phyloP scores from a whole-genome alignment of 2,329 filamentous ascomycete genomes.

The Pleochaeta shiraiana region DNA sequence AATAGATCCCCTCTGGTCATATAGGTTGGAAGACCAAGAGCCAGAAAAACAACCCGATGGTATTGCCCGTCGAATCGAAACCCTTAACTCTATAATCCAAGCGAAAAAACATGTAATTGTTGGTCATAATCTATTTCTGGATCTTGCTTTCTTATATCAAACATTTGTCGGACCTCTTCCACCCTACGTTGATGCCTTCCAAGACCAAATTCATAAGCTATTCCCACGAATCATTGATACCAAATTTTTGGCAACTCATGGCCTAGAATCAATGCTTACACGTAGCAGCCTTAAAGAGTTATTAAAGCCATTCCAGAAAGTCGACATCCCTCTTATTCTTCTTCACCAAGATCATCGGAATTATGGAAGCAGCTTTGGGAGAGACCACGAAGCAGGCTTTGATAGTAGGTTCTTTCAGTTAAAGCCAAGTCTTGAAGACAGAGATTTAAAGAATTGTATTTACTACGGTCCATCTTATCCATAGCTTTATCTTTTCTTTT shows the following conservation, averaged over 20 bases:
- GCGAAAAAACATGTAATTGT: constrained; percentile 24
- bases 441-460: too few relatives aligned
- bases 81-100: constrained; percentile 14
- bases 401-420: constrained; percentile 29
- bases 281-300: constrained; percentile 27
- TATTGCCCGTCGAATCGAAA: constrained; percentile 20
- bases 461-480: too few relatives aligned
- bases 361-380: constrained; percentile 10
- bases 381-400: constrained; percentile 34
- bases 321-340: constrained; percentile 23
- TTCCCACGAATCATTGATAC: constrained; percentile 33
- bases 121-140: constrained; percentile 42
- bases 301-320: constrained; percentile 21
- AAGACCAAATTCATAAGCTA: constrained; percentile 24
- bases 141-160: constrained; percentile 40
- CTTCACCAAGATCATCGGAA: constrained; percentile 19
- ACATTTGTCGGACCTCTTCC: constrained; percentile 38
- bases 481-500: too few relatives aligned
- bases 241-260: constrained; percentile 30
- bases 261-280: constrained; percentile 20
- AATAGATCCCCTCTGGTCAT: constrained; percentile 19
- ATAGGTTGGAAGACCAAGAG: constrained; percentile 20
- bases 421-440: too few relatives aligned
- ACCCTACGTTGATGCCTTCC: constrained; percentile 29
- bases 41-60: constrained; percentile 14